phyloP scores from a whole-genome alignment of 768 basidiomycete species.

The Lepiota venenata region DNA sequence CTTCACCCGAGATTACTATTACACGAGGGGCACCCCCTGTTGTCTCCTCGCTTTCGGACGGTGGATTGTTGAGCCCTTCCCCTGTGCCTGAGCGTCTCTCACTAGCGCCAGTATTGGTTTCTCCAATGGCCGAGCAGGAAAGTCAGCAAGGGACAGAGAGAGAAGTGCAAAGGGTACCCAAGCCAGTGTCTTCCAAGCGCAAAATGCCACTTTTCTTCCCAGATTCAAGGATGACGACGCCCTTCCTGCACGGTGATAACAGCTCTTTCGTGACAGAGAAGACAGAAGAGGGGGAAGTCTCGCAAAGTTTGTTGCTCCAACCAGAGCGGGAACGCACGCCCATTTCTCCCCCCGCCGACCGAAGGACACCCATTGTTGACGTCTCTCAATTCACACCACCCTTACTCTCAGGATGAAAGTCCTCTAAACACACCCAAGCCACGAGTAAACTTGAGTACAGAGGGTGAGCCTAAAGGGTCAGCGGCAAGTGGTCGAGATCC shows the following conservation, averaged over 20 bases:
- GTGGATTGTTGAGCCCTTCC: no score
- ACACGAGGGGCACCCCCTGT: no score
- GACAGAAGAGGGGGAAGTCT: not conserved
- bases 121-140: no score
- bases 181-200: not conserved
- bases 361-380: not conserved
- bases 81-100: no score
- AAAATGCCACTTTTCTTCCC: slow-evolving; percentile 4
- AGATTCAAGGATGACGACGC: not conserved
- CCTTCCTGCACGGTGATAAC: no score
- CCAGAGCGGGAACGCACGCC: not conserved
- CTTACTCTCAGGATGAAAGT: not conserved
- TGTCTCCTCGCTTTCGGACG: no score
- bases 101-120: no score
- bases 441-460: not conserved
- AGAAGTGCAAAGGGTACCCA: not conserved
- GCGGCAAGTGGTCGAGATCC: not conserved
- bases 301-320: not conserved
- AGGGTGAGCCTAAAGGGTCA: no score
- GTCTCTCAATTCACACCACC: slow-evolving; percentile 3
- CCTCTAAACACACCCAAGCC: not conserved
- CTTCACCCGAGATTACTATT: no score
- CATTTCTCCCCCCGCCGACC: not conserved
- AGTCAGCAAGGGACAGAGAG: not conserved
- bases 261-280: not conserved